Evolutionary conservation across 1,284 basidiomycete genomes (phyloP).

Genomic region (Cryptococcus sp.): DNA sequence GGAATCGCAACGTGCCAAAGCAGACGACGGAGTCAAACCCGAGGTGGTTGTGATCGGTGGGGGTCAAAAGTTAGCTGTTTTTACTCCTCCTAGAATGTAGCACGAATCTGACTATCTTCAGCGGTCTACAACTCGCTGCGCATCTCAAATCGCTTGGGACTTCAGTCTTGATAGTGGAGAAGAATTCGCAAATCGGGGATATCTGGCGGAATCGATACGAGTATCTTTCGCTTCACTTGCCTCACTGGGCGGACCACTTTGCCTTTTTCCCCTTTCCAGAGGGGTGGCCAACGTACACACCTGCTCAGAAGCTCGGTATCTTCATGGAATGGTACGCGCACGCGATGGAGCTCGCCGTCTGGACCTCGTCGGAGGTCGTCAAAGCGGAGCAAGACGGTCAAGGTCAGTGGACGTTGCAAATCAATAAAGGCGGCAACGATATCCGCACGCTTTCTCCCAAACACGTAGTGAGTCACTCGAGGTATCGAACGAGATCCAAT

Average conservation of each 20-base stretch:
- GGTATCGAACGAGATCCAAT: background rate
- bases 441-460: slow-evolving; percentile 51
- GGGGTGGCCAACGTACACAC: slow-evolving; percentile 60
- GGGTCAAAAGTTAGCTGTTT: slow-evolving; percentile 36
- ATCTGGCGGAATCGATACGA: slow-evolving; percentile 55
- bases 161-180: slow-evolving; percentile 45
- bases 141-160: slow-evolving; percentile 47
- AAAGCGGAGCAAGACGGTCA: slow-evolving; percentile 49
- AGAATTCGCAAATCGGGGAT: slow-evolving; percentile 44
- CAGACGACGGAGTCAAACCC: slow-evolving; percentile 47
- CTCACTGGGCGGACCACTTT: slow-evolving; percentile 52
- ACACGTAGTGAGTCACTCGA: slow-evolving; percentile 13
- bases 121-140: slow-evolving; percentile 46
- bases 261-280: slow-evolving; percentile 51
- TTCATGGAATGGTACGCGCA: slow-evolving; percentile 37
- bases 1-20: slow-evolving; percentile 12
- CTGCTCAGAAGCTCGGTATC: slow-evolving; percentile 48
- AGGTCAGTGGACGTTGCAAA: slow-evolving; percentile 55
- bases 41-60: slow-evolving; percentile 53
- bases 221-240: slow-evolving; percentile 59
- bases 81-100: background rate
- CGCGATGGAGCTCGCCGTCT: slow-evolving; percentile 36
- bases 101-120: background rate
- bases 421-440: slow-evolving; percentile 49
- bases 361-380: slow-evolving; percentile 51